Base-by-base conservation (phyloP, 2,329 filamentous ascomycete genomes). In the Trichoderma atroviride region DNA sequence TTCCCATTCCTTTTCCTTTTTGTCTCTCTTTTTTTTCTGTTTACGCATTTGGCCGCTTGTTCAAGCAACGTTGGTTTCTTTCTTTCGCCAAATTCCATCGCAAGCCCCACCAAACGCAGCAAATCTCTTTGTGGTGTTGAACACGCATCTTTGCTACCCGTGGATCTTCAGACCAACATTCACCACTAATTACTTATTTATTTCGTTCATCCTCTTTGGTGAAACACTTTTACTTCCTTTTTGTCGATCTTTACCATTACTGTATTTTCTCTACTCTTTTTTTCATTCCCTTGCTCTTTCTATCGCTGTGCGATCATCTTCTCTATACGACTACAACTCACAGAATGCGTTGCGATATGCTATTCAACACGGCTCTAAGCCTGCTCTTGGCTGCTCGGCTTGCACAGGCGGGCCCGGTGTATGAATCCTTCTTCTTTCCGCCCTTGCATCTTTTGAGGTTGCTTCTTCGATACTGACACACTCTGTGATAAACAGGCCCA, bases 361-460 rank as follows among this genome's bases (percentile, higher is more conserved):
- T 70, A 50, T 61, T 75, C 22, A 70, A 69, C 27, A 70, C 74
- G 37, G 76, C 70, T 70, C 63, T 78, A 6, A 75, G 69, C 72
- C 52, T 78, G 67, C 72, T 80, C 69, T 69, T 77, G 64, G 68
- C 73, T 73, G 71, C 73, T 24, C 75, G 76, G 71, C 76, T 71
- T 68, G 73, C 73, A 29, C 73, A 78, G 77, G 79, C 79, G 72
- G 79, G 79, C 73, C 81, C 77, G 76, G 73, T 79, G 78, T 80
- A 71, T 64, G 77, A 73, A 3, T 43, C 19, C 58, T 53, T 19
- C 11, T n/a, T 4, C 37, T 31, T 56, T 22, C 5, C 5, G 33
- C 11, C 33, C 7, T 10, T n/a, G 5, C 10, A 68, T 14, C 60
- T 47, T 9, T 16, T 10, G 4, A 11, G 10, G 24, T 43, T 35